A percentile compares a stretch with the other conserved stretches of the same genome.
These are phyloP conservation scores for Cenchrus fungigraminus DNA, from an alignment of 176 grass and related monocot species.

Conservation along the genomic window DNA sequence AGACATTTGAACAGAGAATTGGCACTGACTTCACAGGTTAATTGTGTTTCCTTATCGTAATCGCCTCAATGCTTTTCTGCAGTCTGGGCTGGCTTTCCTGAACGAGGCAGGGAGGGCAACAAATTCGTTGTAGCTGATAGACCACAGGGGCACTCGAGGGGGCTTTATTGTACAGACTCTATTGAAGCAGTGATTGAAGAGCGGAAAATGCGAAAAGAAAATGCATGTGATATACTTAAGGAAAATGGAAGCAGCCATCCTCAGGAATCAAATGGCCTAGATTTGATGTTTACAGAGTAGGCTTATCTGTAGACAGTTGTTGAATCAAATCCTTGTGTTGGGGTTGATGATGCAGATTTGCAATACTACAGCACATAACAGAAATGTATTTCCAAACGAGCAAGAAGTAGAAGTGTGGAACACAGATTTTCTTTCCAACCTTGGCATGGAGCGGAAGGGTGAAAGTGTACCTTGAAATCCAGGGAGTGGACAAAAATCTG, in stretches of 20 bases:
- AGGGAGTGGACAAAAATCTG: too few relatives aligned
- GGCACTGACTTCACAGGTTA: background rate
- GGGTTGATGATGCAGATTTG: background rate
- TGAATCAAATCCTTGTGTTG: background rate
- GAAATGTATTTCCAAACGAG: background rate
- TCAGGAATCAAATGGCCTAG: slow-evolving; percentile 58
- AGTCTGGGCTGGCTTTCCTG: slow-evolving; percentile 86
- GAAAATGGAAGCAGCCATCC: slow-evolving; percentile 49
- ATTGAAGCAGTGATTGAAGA: slow-evolving; percentile 72
- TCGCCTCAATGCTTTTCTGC: slow-evolving; percentile 16
- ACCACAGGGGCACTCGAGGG: slow-evolving; percentile 56
- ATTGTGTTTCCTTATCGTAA: background rate
- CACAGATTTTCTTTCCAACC: background rate
- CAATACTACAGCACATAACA: background rate
- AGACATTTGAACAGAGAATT: background rate
- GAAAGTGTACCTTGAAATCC: slow-evolving; percentile 5
- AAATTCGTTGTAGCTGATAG: slow-evolving; percentile 72
- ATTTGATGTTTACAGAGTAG: slow-evolving; percentile 53
- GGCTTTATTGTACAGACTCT: slow-evolving; percentile 65
- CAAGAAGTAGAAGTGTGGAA: background rate
- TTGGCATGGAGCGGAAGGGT: background rate
- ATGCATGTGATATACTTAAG: slow-evolving; percentile 65
- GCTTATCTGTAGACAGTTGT: background rate
- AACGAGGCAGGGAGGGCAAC: slow-evolving; percentile 67
- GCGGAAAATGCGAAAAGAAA: slow-evolving; percentile 61